Conservation (phyloP, 176 grass and related monocot genomes). For the Alopecurus myosuroides region DNA sequence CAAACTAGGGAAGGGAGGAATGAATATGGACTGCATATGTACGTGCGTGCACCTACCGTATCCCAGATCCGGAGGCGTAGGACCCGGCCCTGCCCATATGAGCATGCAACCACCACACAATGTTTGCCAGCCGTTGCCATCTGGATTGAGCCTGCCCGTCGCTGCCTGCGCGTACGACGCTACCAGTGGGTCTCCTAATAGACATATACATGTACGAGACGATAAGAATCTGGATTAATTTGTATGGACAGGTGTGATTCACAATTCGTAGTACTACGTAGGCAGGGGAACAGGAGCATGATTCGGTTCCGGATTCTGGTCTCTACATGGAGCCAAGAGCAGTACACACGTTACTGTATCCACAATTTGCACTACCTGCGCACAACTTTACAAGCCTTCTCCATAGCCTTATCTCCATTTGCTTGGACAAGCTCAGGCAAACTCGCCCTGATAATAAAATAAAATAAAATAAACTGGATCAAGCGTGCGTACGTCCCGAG, state of each 20-base stretch:
- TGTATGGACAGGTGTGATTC: not conserved
- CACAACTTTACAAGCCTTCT: slow-evolving; percentile 1
- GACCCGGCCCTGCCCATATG: not conserved
- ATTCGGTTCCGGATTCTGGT: not conserved
- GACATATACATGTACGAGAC: not conserved
- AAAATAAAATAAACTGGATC: no score
- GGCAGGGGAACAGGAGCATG: slow-evolving; percentile 5
- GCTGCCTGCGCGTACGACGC: not conserved
- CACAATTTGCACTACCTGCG: slow-evolving; percentile 32
- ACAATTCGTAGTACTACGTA: not conserved
- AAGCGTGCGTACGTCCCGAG: not conserved
- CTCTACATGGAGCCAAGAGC: slow-evolving; percentile 15
- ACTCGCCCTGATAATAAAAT: not conserved
- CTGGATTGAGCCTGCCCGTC: slow-evolving; percentile 14
- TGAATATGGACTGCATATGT: slow-evolving; percentile 1
- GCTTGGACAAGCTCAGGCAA: not conserved
- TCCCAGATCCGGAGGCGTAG: slow-evolving; percentile 18
- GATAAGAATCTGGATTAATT: slow-evolving; percentile 16
- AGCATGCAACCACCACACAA: slow-evolving; percentile 1
- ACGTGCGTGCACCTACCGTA: not conserved
- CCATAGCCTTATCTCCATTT: slow-evolving; percentile 22
- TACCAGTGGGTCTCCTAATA: not conserved
- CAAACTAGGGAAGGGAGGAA: not conserved
- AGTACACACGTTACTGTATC: slow-evolving; percentile 25
- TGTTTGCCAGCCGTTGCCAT: slow-evolving; percentile 12